Conservation (phyloP, 805 yeast genomes). For the Candida wancherniae region DNA sequence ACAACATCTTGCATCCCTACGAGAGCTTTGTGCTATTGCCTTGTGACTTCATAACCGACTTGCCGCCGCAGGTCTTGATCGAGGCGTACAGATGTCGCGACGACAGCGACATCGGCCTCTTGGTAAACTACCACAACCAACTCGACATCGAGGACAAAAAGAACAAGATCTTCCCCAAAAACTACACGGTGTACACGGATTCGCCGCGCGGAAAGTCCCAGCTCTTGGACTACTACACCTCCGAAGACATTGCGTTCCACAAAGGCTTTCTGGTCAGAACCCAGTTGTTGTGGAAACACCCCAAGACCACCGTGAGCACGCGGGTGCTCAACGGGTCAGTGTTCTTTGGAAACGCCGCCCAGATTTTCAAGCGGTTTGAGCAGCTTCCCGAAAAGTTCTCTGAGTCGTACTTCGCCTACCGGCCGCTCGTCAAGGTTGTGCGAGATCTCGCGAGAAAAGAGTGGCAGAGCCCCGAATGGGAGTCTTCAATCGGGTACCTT, state of each 20-base stretch:
- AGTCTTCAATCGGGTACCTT: slow-evolving; percentile 64
- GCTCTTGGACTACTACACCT: slow-evolving; percentile 68
- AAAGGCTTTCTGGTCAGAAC: slow-evolving; percentile 75
- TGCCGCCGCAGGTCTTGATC: slow-evolving; percentile 83
- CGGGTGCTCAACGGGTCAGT: slow-evolving; percentile 71
- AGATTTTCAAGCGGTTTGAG: slow-evolving; percentile 49
- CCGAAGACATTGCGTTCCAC: slow-evolving; percentile 62
- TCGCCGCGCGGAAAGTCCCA: slow-evolving; percentile 38
- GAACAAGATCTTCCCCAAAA: slow-evolving; percentile 48
- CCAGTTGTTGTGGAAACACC: slow-evolving; percentile 85
- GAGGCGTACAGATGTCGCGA: slow-evolving; percentile 77
- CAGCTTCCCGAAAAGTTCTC: slow-evolving; percentile 28
- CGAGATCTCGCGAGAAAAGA: slow-evolving; percentile 88
- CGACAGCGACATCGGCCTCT: slow-evolving; percentile 64
- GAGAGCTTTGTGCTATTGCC: slow-evolving; percentile 71
- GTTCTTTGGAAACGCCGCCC: slow-evolving; percentile 37
- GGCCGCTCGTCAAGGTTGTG: slow-evolving; percentile 61
- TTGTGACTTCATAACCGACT: slow-evolving; percentile 88
- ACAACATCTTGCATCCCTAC: slow-evolving; percentile 29
- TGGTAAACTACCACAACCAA: slow-evolving; percentile 69
- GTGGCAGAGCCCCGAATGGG: slow-evolving; percentile 68
- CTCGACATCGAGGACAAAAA: slow-evolving; percentile 79
- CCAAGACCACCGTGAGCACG: slow-evolving; percentile 72
- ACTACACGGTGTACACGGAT: slow-evolving; percentile 63
- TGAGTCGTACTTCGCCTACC: slow-evolving; percentile 36